Conservation (phyloP, 257 asterid species). For the Coffea eugenioides region DNA sequence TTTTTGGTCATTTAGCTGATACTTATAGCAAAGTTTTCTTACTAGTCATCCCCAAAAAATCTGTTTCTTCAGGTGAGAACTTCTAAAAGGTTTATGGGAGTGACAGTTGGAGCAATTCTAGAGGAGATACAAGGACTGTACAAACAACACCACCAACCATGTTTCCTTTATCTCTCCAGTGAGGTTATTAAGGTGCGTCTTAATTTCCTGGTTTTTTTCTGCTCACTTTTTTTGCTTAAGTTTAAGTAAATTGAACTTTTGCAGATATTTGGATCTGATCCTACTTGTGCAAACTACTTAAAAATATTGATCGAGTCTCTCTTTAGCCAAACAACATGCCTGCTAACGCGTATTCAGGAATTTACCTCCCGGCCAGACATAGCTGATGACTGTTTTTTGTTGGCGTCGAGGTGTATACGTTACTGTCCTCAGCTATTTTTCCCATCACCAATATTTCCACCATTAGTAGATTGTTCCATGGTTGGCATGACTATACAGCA, state of each 20-base stretch:
- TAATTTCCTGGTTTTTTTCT: slow-evolving; percentile 6
- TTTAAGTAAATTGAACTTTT: slow-evolving; percentile 24
- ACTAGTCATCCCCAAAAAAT: not conserved
- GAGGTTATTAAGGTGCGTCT: slow-evolving; percentile 85
- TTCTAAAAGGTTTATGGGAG: slow-evolving; percentile 85
- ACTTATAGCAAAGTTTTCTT: not conserved
- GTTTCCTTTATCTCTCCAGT: slow-evolving; percentile 92
- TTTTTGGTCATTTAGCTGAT: not conserved
- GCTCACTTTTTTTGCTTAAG: not conserved
- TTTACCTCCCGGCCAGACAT: slow-evolving; percentile 86
- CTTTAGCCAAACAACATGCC: slow-evolving; percentile 71
- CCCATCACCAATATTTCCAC: slow-evolving; percentile 74
- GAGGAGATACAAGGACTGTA: slow-evolving; percentile 90
- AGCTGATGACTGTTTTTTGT: slow-evolving; percentile 94
- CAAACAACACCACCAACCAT: slow-evolving; percentile 84
- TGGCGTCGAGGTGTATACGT: slow-evolving; percentile 98
- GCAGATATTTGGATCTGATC: slow-evolving; percentile 97
- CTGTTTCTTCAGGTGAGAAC: slow-evolving; percentile 66
- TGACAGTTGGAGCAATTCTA: slow-evolving; percentile 87
- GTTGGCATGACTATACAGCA: slow-evolving; percentile 92
- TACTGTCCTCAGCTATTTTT: slow-evolving; percentile 93
- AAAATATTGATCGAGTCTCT: slow-evolving; percentile 81
- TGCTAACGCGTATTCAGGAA: slow-evolving; percentile 80
- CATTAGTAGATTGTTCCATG: slow-evolving; percentile 88
- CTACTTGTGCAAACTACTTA: slow-evolving; percentile 82